A percentile compares a stretch with the other conserved stretches of the same genome.
Evolutionary conservation across 768 basidiomycete species (phyloP).

Genomic region (Tricholoma saponaceum): DNA sequence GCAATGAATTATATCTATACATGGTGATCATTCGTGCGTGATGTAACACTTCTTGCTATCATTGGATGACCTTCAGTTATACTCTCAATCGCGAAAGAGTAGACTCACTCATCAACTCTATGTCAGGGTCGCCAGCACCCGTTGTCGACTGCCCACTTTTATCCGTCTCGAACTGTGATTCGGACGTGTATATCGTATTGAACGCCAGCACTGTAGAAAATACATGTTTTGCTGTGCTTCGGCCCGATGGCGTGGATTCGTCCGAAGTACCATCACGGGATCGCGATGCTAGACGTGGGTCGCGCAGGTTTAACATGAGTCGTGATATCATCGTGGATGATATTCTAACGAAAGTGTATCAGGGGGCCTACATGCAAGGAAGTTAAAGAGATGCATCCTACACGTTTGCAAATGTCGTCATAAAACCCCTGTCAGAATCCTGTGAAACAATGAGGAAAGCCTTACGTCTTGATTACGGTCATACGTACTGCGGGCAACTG

Average conservation of each 20-base stretch:
- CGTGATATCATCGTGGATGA: constrained; percentile 28
- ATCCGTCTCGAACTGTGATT: neutral
- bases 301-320: constrained; percentile 29
- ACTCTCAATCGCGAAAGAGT: neutral
- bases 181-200: constrained; percentile 7
- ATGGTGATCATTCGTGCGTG: neutral
- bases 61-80: neutral
- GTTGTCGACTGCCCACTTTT: neutral
- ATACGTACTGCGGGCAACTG: constrained; percentile 15
- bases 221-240: constrained; percentile 10
- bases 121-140: neutral
- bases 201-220: constrained; percentile 16
- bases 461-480: neutral
- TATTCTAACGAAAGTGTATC: constrained; percentile 12
- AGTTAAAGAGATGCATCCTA: constrained; percentile 2
- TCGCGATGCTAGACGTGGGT: constrained; percentile 17
- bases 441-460: neutral
- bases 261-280: neutral
- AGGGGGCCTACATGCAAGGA: neutral
- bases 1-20: neutral
- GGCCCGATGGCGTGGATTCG: neutral
- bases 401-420: constrained; percentile 21
- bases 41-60: neutral
- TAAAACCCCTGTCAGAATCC: constrained; percentile 17
- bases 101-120: neutral